These are phyloP conservation scores for Fraxinus quadrangulata DNA, from an alignment of 257 asterid species.

Conservation along the genomic window DNA sequence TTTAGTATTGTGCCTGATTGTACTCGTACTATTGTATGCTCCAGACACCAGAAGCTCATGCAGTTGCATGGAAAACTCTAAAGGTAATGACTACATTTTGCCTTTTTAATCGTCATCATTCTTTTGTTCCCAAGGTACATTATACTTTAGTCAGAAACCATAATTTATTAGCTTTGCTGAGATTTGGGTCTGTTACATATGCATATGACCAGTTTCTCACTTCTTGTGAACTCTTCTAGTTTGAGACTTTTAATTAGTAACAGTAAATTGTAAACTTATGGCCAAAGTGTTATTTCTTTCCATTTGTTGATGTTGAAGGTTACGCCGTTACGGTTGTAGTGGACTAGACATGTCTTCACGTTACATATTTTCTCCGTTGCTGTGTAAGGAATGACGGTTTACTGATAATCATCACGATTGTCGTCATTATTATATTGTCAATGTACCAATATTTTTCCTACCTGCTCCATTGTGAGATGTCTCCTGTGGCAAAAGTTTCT, in stretches of 20 bases:
- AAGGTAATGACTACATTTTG: constrained; percentile 42
- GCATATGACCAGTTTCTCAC: not conserved
- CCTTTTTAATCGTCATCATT: not conserved
- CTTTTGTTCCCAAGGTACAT: not conserved
- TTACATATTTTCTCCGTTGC: not conserved
- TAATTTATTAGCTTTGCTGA: not conserved
- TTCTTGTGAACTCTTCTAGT: not conserved
- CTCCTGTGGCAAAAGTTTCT: not conserved
- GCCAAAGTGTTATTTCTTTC: not conserved
- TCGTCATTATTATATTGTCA: not conserved
- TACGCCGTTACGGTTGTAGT: not conserved
- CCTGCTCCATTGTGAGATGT: not conserved
- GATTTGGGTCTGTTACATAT: not conserved
- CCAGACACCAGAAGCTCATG: constrained; percentile 92
- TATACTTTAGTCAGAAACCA: not conserved
- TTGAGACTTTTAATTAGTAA: not conserved
- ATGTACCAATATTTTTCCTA: not conserved
- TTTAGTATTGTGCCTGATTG: constrained; percentile 24
- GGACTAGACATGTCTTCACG: not conserved
- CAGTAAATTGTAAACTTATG: not conserved
- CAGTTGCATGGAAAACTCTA: constrained; percentile 78
- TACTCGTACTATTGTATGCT: constrained; percentile 23
- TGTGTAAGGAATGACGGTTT: not conserved
- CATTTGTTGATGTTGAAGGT: constrained; percentile 4
- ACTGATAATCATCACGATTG: not conserved